Evolutionary conservation across 257 asterid genomes (phyloP).

Genomic region (Ehretia macrophylla): DNA sequence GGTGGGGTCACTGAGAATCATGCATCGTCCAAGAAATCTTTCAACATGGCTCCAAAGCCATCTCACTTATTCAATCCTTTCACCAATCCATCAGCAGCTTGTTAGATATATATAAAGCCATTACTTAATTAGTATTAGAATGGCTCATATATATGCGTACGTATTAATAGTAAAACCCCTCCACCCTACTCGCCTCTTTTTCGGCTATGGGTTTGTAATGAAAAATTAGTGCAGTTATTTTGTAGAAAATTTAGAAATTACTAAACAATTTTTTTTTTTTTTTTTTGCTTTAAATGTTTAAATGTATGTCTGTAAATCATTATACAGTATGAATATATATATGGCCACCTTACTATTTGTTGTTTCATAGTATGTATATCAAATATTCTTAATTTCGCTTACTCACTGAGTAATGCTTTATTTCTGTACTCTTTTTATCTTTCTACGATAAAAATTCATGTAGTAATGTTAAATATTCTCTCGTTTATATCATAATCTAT

Average conservation of each 20-base stretch:
- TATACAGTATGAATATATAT: constrained; percentile 10
- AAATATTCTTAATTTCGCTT: not conserved
- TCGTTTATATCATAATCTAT: too few species aligned
- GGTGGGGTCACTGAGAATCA: constrained; percentile 33
- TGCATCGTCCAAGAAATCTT: constrained; percentile 31
- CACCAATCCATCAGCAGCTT: constrained; percentile 49
- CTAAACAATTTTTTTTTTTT: not conserved
- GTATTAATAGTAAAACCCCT: not conserved
- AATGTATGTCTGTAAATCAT: constrained; percentile 23
- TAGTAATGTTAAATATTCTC: too few species aligned
- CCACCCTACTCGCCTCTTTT: constrained; percentile 32
- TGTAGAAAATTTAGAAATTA: constrained; percentile 17
- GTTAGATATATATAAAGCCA: not conserved
- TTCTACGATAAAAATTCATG: too few species aligned
- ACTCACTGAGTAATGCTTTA: too few species aligned
- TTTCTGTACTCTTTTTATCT: too few species aligned
- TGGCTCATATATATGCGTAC: constrained; percentile 2
- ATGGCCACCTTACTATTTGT: not conserved
- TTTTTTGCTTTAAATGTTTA: not conserved
- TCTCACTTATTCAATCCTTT: constrained; percentile 46
- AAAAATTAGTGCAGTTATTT: constrained; percentile 20
- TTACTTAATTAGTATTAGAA: not conserved
- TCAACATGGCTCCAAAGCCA: constrained; percentile 41
- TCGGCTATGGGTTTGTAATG: constrained; percentile 35
- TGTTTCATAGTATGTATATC: not conserved